Evolutionary conservation across 1,284 basidiomycete genomes (phyloP).

Genomic region (Trametes hirsuta): DNA sequence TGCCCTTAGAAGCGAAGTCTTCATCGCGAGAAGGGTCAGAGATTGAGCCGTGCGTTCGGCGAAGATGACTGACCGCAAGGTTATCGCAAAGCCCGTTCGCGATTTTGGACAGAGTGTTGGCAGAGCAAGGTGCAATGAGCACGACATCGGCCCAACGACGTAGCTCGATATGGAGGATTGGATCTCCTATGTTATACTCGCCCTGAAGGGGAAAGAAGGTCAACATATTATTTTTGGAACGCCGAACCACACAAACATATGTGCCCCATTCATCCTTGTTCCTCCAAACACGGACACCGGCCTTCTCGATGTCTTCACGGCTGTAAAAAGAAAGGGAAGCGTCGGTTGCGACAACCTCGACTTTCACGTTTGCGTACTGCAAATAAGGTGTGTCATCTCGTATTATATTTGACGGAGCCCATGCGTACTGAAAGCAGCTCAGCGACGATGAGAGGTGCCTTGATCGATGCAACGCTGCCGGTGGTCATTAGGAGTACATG

Average conservation of each 20-base stretch:
- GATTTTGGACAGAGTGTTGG: conserved; percentile 94
- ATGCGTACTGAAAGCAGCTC: conserved; percentile 70
- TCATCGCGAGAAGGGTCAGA: neutral
- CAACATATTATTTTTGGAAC: neutral
- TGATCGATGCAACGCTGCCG: conserved; percentile 94
- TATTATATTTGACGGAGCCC: neutral
- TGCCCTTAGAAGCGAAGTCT: conserved; percentile 93
- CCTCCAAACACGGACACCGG: conserved; percentile 79
- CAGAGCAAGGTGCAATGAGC: conserved; percentile 92
- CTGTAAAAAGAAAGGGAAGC: conserved; percentile 82
- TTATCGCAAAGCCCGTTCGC: conserved; percentile 90
- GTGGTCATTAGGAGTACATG: conserved; percentile 88
- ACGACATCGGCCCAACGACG: conserved; percentile 96
- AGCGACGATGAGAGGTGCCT: conserved; percentile 86
- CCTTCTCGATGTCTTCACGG: conserved; percentile 51
- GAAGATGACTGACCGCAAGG: conserved; percentile 63
- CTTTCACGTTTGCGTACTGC: conserved; percentile 73
- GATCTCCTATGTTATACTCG: conserved; percentile 78
- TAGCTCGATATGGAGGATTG: conserved; percentile 96
- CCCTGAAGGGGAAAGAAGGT: conserved; percentile 38
- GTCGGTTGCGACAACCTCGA: conserved; percentile 87
- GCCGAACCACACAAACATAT: conserved; percentile 38
- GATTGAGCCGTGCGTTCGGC: neutral
- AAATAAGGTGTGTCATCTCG: neutral
- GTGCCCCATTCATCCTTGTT: conserved; percentile 89